These are phyloP conservation scores for Chrysochromulina tobinii DNA, from an alignment of 78 protist genomes.

Conservation along the genomic window DNA sequence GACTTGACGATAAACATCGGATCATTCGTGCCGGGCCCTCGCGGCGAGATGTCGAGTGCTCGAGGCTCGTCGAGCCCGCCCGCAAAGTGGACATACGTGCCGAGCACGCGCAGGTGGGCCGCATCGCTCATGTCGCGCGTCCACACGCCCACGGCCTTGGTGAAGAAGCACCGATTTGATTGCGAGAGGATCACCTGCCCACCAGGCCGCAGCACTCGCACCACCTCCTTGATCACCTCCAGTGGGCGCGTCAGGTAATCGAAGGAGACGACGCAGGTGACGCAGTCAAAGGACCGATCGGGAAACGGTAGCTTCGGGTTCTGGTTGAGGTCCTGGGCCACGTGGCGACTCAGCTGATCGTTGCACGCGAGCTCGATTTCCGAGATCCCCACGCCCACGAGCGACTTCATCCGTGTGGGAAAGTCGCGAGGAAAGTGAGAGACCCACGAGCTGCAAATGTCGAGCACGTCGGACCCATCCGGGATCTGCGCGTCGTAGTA, in stretches of 20 bases:
- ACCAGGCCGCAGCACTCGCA: slow-evolving; percentile 13
- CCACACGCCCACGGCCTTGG: slow-evolving; percentile 9
- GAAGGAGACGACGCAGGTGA: slow-evolving; percentile 5
- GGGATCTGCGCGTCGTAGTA: background rate
- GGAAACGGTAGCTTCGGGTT: background rate
- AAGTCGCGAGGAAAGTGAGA: background rate
- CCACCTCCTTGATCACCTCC: background rate
- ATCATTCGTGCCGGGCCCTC: background rate
- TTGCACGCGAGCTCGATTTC: background rate
- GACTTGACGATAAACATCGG: background rate
- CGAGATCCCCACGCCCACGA: background rate
- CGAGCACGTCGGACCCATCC: background rate
- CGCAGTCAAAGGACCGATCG: background rate
- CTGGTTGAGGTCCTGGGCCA: background rate
- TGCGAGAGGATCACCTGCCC: background rate
- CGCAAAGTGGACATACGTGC: background rate
- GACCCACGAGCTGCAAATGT: slow-evolving; percentile 12
- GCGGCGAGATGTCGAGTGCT: background rate
- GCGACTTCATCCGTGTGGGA: background rate
- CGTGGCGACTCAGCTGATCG: background rate
- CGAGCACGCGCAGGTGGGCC: background rate
- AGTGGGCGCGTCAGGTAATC: background rate
- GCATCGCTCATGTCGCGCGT: background rate
- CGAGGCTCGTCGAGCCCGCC: background rate
- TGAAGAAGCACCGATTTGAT: background rate